Evolutionary conservation across 2,329 filamentous ascomycete genomes (phyloP), one percentile per base, ranked within the genome.

Genomic region (Beauveria asiatica): DNA sequence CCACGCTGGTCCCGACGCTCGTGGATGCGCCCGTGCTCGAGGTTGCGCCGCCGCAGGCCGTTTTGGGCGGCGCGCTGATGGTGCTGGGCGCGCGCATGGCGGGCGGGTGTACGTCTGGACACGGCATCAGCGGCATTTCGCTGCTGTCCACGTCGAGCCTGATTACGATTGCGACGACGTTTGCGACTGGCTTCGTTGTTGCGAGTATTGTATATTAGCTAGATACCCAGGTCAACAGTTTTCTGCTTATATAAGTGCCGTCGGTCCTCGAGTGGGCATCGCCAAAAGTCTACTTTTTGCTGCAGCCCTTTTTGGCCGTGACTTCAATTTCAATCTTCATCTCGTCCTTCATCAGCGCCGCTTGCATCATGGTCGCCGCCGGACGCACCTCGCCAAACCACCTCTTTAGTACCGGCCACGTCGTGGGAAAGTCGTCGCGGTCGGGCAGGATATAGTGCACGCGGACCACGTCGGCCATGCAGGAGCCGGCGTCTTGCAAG

Each of bases 121-220:
- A 89, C 68, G 86, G 86, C 0, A 84, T 89, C 63, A 87, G 82
- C 61, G 86, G 86, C 0, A 78, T 88, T 67, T 81, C 82, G n/a
- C 73, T 85, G 62, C 73, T 88, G 55, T 84, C 81, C 0, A 72
- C 81, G 4, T 81, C 84, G 10, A 88, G 86, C 66, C 76, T 87
- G 59, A 69, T 88, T 13, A 85, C 83, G 0, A 83, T 87, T 25
- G 78, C 71, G 3, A 73, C 78, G 5, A 80, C 84, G 65, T 87
- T 88, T 73, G 78, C 68, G 0, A 77, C 77, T 0, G 85, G 83
- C 3, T 39, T 55, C 67, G 52, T 68, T 11, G 57, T 68, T 53
- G 63, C 65, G 8, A 62, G 64, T 16, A 61, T 62, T 49, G 55
- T 68, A n/a, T 61, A 65, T 30, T 67, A 62, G 55, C 33, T 33